phyloP scores from a whole-genome alignment of 257 asterid species.

The Forsythia suspensa region DNA sequence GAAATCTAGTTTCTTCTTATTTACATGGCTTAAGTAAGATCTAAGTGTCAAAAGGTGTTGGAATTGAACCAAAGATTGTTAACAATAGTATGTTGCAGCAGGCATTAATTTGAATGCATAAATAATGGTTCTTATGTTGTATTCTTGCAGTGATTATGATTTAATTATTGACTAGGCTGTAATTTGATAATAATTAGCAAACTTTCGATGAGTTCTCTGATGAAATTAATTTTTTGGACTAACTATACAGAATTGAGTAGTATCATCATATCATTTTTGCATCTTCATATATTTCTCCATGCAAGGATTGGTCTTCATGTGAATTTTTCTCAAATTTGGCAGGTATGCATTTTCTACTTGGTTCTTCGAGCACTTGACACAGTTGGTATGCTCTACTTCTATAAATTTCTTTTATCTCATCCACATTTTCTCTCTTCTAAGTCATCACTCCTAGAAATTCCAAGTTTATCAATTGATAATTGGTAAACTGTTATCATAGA shows the following conservation, averaged over 20 bases:
- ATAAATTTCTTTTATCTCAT: neutral
- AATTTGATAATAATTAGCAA: neutral
- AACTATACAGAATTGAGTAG: neutral
- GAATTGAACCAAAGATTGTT: neutral
- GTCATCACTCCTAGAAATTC: neutral
- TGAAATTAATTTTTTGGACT: neutral
- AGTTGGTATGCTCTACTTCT: constrained; percentile 66
- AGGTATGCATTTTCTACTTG: constrained; percentile 96
- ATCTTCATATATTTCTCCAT: neutral
- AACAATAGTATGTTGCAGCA: neutral
- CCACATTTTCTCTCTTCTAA: neutral
- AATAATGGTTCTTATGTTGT: neutral
- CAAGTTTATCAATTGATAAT: neutral
- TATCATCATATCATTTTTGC: constrained; percentile 6
- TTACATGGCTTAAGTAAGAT: neutral
- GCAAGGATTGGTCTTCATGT: neutral
- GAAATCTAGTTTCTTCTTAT: neutral
- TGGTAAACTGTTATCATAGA: neutral
- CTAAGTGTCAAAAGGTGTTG: neutral
- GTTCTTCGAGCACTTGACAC: constrained; percentile 98
- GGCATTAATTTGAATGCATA: neutral
- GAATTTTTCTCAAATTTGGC: constrained; percentile 26
- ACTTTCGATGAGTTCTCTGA: neutral
- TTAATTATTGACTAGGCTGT: neutral
- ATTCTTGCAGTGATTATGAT: neutral